Percentiles rank a stretch among this genome's conserved stretches.
These are phyloP conservation scores for Myxozyma udenii DNA, from an alignment of 805 yeast genomes.

Conservation along the genomic window DNA sequence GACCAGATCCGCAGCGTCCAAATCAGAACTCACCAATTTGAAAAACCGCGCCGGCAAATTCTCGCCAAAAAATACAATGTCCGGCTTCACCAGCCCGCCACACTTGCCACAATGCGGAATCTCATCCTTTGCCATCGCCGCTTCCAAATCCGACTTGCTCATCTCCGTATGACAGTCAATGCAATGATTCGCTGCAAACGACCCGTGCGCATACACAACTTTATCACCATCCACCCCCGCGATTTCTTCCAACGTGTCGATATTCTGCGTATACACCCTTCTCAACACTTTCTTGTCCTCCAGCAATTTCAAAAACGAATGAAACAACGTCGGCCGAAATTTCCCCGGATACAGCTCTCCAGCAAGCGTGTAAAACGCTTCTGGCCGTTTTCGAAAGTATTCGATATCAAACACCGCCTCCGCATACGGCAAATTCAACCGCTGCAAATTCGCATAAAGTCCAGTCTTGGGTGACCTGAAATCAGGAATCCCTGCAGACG, in stretches of 20 bases:
- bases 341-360: conserved; percentile 85
- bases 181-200: conserved; percentile 82
- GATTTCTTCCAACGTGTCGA: conserved; percentile 83
- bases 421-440: conserved; percentile 78
- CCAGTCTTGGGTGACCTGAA: conserved; percentile 84
- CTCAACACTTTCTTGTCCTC: conserved; percentile 60
- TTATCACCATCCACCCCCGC: conserved; percentile 68
- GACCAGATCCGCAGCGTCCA: conserved; percentile 58
- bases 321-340: conserved; percentile 79
- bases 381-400: conserved; percentile 69
- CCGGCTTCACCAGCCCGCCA: conserved; percentile 80
- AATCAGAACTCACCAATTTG: conserved; percentile 60
- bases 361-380: conserved; percentile 81
- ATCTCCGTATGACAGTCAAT: conserved; percentile 64
- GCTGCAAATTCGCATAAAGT: conserved; percentile 72
- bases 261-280: conserved; percentile 86
- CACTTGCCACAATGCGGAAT: conserved; percentile 59
- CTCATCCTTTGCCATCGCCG: conserved; percentile 30
- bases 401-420: conserved; percentile 95
- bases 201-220: conserved; percentile 91
- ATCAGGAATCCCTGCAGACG: conserved; percentile 93
- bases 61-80: conserved; percentile 90
- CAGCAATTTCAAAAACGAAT: conserved; percentile 62
- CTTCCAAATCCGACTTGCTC: conserved; percentile 36
- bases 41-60: conserved; percentile 70